Conservation (phyloP, 345 rosid genomes). For the Arabis alpina region DNA sequence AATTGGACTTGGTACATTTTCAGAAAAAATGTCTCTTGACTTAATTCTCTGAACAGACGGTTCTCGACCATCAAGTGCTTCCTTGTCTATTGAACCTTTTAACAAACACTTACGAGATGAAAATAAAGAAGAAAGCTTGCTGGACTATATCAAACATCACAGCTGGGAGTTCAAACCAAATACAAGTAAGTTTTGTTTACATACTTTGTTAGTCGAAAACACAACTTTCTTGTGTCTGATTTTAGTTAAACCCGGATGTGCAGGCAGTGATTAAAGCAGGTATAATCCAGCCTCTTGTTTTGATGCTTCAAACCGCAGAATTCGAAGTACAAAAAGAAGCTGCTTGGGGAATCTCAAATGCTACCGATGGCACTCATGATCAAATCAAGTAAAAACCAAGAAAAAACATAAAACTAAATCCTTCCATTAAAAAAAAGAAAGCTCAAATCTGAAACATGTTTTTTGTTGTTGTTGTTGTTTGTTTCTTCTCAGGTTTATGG, state of each 20-base stretch:
- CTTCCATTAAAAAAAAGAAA: not conserved
- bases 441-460: not conserved
- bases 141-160: slow-evolving; percentile 92
- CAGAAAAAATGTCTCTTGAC: slow-evolving; percentile 21
- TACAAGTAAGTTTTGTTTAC: slow-evolving; percentile 40
- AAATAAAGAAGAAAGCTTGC: slow-evolving; percentile 89
- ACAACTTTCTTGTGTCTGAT: not conserved
- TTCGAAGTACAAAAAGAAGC: slow-evolving; percentile 87
- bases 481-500: slow-evolving; percentile 51
- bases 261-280: slow-evolving; percentile 74
- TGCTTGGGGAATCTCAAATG: slow-evolving; percentile 84
- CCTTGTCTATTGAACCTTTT: slow-evolving; percentile 67
- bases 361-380: slow-evolving; percentile 73
- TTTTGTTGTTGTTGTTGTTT: too few relatives aligned
- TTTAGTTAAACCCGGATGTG: slow-evolving; percentile 7
- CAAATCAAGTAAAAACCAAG: slow-evolving; percentile 63
- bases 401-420: not conserved
- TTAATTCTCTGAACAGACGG: slow-evolving; percentile 46
- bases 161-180: slow-evolving; percentile 63
- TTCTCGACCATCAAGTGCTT: slow-evolving; percentile 67
- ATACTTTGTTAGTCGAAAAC: not conserved
- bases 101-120: slow-evolving; percentile 65
- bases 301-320: slow-evolving; percentile 65
- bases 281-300: slow-evolving; percentile 59
- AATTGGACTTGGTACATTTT: not conserved